Evolutionary conservation across 352 stramenopile species (phyloP), one percentile per base, ranked within the genome.

Genomic region (Globisporangium sylvaticum): DNA sequence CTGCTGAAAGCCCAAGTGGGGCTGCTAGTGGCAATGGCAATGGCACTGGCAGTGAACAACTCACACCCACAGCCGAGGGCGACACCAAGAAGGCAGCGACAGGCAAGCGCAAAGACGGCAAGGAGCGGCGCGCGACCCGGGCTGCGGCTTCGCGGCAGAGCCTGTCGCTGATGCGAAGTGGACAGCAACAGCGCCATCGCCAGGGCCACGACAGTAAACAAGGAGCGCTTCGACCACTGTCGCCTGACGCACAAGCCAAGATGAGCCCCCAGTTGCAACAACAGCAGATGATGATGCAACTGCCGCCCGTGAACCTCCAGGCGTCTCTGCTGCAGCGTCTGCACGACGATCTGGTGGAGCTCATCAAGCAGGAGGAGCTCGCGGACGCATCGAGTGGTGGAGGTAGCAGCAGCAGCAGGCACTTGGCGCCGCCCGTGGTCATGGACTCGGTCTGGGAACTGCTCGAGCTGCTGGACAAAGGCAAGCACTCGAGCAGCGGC

Each of bases 281-380:
- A 14, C 32, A 39, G 10, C 32, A 39, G 8, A 54, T 37, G 46
- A n/a, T 52, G 42, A 20, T 60, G 14, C 42, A 25, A 3, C 27
- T 62, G 4, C 60, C 66, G 25, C 50, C 46, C 4, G 53, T 62
- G 27, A 61, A 69, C 9, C 62, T 55, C 7, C 60, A 56, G 34
- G 25, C 64, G 32, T 37, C 68, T 1, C 22, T 87, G 27, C 27
- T 87, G 10, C 74, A 86, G 31, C 76, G 75, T 0, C 65, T 88
- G 37, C 81, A 90, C 27, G 59, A 76, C 5, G 67, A 83, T 42
- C 62, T 90, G 1, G 75, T 84, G 1, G 76, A 87, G 67, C 68
- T 88, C 15, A 77, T 90, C 55, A 85, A 88, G 34, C 74, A 76
- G 32, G 78, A 90, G 8, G 64, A 64, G 24, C 20, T 54, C 46